Evolutionary conservation across 2,329 filamentous ascomycete species (phyloP).

Genomic region (Fusarium lyarnte): DNA sequence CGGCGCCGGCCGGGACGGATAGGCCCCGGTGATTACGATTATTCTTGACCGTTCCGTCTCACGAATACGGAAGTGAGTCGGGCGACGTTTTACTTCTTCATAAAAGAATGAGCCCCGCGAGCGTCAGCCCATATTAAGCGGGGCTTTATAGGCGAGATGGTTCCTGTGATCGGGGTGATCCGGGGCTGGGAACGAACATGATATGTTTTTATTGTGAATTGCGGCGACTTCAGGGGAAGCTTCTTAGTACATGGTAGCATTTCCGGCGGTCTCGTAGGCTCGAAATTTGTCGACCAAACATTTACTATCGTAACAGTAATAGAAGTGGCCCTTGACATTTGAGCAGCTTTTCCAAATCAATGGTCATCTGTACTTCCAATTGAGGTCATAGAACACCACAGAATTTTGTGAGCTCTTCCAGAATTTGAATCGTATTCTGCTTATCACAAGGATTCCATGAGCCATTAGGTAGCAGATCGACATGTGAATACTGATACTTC

Average conservation of each 20-base stretch:
- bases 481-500: conserved; percentile 26
- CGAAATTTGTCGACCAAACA: not conserved
- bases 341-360: not conserved
- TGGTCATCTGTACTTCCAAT: not conserved
- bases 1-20: conserved; percentile 25
- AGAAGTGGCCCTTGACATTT: not conserved
- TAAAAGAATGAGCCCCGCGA: conserved; percentile 13
- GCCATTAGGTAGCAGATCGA: not conserved
- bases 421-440: not conserved
- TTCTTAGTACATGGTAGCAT: not conserved
- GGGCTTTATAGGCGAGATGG: conserved; percentile 27
- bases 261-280: conserved; percentile 7
- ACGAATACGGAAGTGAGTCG: conserved; percentile 37
- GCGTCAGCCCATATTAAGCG: conserved; percentile 42
- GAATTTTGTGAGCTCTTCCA: not conserved
- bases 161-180: conserved; percentile 39
- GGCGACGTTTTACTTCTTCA: conserved; percentile 3
- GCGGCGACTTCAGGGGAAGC: conserved; percentile 2
- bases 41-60: conserved; percentile 18
- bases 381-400: not conserved
- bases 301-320: not conserved
- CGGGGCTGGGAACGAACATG: conserved; percentile 29
- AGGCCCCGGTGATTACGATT: not conserved
- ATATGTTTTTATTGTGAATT: conserved; percentile 15
- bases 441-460: not conserved